Base-by-base conservation (phyloP, 1,139 yeast genomes). In the Protomyces gravidus region DNA sequence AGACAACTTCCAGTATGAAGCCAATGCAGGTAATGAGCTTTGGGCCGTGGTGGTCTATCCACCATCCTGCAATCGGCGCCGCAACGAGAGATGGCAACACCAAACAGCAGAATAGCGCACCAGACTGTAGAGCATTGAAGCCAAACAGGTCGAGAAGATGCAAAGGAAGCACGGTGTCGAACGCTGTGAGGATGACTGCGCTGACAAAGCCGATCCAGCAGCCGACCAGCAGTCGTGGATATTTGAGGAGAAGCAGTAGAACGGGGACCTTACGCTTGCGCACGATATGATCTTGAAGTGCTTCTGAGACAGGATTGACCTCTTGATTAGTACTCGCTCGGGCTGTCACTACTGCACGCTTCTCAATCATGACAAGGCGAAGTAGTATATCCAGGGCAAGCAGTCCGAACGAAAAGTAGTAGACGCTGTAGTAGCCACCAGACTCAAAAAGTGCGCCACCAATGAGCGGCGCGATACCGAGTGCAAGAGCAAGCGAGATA, bases 361-460 rank as follows among this genome's bases (percentile, higher is more conserved):
- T 62, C 50, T 67, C 69, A 21, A 71, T 62, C 73, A 73, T 71
- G 45, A 72, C 60, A 9, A 72, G 36, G 15, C 75, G 70, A 21
- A 73, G 64, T 13, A 65, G 50, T n/a, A 72, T 59, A 50, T 73
- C 76, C 3, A 71, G 21, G 9, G 63, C 68, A 5, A 72, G 63
- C 13, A 71, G 52, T 1, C 67, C 73, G 62, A 72, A 71, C 45
- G 71, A 68, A 13, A 72, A 63, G 47, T 67, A 69, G 59, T 68
- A 72, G 6, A 72, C 74, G 1, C 73, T 64, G 52, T 70, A 67
- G 60, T 72, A 73, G 2, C 76, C 76, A 1, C 67, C 68, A 15
- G 59, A 60, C n/a, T 69, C 70, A 51, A 71, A 73, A 5, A 71
- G 66, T n/a, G 71, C 62, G 5, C 76, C 76, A 5, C 76, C 75